These are phyloP conservation scores for Colletotrichum sp. DNA, from an alignment of 2,329 filamentous ascomycete species.

Conservation along the genomic window DNA sequence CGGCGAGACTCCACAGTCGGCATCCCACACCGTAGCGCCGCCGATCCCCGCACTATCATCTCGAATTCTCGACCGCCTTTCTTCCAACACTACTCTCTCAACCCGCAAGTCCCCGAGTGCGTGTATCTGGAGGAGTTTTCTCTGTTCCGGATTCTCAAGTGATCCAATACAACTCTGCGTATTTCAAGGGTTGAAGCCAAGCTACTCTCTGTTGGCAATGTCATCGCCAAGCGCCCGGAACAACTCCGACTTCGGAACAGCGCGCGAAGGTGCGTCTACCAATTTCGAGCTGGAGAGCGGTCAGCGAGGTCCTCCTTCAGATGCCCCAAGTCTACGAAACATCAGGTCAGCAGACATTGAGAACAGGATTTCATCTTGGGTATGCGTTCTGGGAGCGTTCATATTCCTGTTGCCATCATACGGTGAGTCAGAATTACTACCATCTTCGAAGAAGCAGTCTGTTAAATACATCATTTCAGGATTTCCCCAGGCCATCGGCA, in stretches of 20 bases:
- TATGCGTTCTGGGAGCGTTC: background rate
- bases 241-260: background rate
- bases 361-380: background rate
- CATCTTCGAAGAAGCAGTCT: background rate
- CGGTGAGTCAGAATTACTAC: background rate
- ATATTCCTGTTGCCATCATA: background rate
- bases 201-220: background rate
- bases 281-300: background rate
- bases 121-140: background rate
- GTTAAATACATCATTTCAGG: conserved; percentile 28
- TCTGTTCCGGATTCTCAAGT: background rate
- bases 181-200: background rate
- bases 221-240: background rate
- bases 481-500: conserved; percentile 51
- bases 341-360: background rate
- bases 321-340: background rate
- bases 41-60: background rate
- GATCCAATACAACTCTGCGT: background rate
- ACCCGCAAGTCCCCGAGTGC: background rate
- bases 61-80: background rate
- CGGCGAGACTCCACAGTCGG: background rate
- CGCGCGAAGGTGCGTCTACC: background rate
- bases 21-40: background rate
- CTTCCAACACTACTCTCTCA: background rate
- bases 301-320: background rate